Conservation (phyloP, 371 early-diverging fungal species). For the Mucor circinelloides region DNA sequence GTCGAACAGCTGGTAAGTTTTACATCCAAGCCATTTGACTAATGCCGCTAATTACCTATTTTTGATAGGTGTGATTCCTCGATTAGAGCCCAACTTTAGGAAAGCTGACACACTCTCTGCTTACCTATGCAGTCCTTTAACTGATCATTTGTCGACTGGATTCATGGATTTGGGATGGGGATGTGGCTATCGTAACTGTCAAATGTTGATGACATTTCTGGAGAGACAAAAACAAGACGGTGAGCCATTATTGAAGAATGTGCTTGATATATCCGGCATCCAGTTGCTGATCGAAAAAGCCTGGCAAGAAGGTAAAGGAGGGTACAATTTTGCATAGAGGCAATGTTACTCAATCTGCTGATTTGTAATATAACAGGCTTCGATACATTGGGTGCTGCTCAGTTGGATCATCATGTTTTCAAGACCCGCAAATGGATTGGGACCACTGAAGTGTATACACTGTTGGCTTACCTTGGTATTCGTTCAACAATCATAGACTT, state of each 20-base stretch:
- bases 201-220: slow-evolving; percentile 68
- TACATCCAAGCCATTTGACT: background rate
- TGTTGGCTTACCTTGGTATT: slow-evolving; percentile 65
- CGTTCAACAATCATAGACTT: slow-evolving; percentile 69
- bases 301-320: slow-evolving; percentile 58
- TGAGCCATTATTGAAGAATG: slow-evolving; percentile 32
- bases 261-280: slow-evolving; percentile 55
- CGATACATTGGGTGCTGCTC: slow-evolving; percentile 68
- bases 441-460: slow-evolving; percentile 71
- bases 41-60: background rate
- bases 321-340: background rate
- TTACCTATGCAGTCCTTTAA: slow-evolving; percentile 47
- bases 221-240: slow-evolving; percentile 34
- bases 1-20: slow-evolving; percentile 38
- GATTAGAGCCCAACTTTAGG: slow-evolving; percentile 41
- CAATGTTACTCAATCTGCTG: background rate
- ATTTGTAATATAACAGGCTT: slow-evolving; percentile 41
- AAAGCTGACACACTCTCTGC: slow-evolving; percentile 36
- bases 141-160: slow-evolving; percentile 50
- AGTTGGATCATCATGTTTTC: slow-evolving; percentile 59
- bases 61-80: slow-evolving; percentile 46
- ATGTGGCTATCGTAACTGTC: slow-evolving; percentile 79
- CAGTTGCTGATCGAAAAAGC: slow-evolving; percentile 70
- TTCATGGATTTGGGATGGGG: slow-evolving; percentile 71
- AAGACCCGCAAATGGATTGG: slow-evolving; percentile 82